Conservation (phyloP, 1,139 yeast species). For the Taiozyma sp. region DNA sequence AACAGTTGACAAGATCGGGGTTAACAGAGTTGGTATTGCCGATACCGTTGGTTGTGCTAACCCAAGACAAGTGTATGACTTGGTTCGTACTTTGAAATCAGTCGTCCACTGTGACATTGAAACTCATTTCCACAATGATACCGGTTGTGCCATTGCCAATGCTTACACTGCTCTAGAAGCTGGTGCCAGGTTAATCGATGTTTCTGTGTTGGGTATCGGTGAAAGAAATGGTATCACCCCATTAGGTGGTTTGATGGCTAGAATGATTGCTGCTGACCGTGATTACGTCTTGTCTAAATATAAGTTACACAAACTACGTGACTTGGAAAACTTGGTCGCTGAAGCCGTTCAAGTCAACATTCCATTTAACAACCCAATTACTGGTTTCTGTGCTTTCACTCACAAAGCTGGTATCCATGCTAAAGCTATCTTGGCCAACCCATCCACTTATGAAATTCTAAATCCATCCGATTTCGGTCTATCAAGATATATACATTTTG, state of each 20-base stretch:
- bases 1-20: conserved; percentile 97
- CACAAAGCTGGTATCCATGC: conserved; percentile 99
- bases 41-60: conserved; percentile 99
- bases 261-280: conserved; percentile 98
- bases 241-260: conserved; percentile 96
- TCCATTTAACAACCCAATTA: conserved; percentile 97
- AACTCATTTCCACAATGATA: conserved; percentile 98
- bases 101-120: conserved; percentile 97
- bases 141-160: conserved; percentile 98
- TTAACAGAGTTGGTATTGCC: conserved; percentile 98
- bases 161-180: conserved; percentile 98
- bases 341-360: conserved; percentile 96
- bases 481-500: conserved; percentile 93
- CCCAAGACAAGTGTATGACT: conserved; percentile 97
- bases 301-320: conserved; percentile 93
- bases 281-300: conserved; percentile 93
- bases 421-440: conserved; percentile 96
- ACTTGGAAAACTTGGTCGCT: conserved; percentile 91
- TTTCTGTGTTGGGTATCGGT: conserved; percentile 95
- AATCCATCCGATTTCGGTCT: conserved; percentile 94
- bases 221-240: conserved; percentile 99
- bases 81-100: conserved; percentile 86
- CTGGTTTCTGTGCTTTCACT: conserved; percentile 99
- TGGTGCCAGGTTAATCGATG: conserved; percentile 94
- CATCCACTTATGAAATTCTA: conserved; percentile 94